Percentiles rank a stretch among this genome's conserved stretches.
phyloP scores from a whole-genome alignment of 352 stramenopile species.

The Elongisporangium anandrum region DNA sequence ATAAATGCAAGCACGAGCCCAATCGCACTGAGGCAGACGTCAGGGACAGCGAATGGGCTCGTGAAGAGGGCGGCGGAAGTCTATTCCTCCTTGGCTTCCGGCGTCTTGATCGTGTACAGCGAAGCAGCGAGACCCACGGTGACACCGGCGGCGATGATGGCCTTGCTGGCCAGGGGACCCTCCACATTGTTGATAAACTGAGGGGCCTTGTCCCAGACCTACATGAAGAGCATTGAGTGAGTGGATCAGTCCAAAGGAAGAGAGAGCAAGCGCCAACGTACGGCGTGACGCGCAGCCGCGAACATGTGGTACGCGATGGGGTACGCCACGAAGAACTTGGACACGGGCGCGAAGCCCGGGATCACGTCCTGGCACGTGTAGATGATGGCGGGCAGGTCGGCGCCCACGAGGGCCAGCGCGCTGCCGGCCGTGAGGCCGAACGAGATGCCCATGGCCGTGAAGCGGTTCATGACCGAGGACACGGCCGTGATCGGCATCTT shows the following conservation, averaged over 20 bases:
- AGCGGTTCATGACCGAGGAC: conserved; percentile 93
- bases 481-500: conserved; percentile 91
- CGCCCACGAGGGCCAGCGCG: conserved; percentile 68
- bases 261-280: conserved; percentile 9
- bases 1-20: not conserved
- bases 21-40: too few species aligned
- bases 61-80: too few species aligned
- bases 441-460: conserved; percentile 85
- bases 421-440: conserved; percentile 75
- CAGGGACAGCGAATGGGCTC: too few species aligned
- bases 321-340: conserved; percentile 94
- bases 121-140: conserved; percentile 41
- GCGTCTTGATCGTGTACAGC: conserved; percentile 45
- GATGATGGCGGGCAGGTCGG: conserved; percentile 76
- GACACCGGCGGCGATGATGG: conserved; percentile 42
- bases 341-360: conserved; percentile 62
- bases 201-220: conserved; percentile 89
- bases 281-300: conserved; percentile 82
- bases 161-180: conserved; percentile 37
- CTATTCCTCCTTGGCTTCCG: not conserved
- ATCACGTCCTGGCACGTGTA: conserved; percentile 67
- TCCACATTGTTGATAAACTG: conserved; percentile 80
- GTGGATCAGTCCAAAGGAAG: not conserved
- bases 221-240: not conserved
- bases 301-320: conserved; percentile 93